phyloP scores from a whole-genome alignment of 495 filamentous ascomycete genomes.

The Diplogelasinospora grovesii region DNA sequence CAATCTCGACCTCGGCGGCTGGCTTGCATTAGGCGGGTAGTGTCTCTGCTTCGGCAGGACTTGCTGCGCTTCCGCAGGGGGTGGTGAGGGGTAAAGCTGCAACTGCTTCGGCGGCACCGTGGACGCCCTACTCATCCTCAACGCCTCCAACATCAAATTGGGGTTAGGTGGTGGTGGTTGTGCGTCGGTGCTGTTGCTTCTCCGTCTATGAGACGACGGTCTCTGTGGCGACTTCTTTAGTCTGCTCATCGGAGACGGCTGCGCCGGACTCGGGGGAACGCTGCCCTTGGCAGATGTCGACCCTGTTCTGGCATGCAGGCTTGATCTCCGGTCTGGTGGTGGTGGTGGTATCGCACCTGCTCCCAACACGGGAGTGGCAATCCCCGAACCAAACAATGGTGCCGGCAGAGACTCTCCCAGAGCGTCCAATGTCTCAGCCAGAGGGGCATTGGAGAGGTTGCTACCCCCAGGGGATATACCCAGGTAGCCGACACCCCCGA shows the following conservation, averaged over 20 bases:
- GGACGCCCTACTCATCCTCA: conserved; percentile 17
- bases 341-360: conserved; percentile 21
- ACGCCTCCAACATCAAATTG: conserved; percentile 6
- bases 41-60: conserved; percentile 30
- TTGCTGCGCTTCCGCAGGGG: conserved; percentile 9
- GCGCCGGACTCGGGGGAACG: conserved; percentile 13
- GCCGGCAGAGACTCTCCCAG: conserved; percentile 28
- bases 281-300: conserved; percentile 13
- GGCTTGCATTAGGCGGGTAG: conserved; percentile 40
- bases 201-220: conserved; percentile 15
- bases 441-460: conserved; percentile 13
- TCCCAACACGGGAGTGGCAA: conserved; percentile 10
- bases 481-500: conserved; percentile 29
- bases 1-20: conserved; percentile 27
- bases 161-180: conserved; percentile 5
- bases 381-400: conserved; percentile 21
- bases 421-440: conserved; percentile 33
- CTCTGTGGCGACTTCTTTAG: conserved; percentile 23
- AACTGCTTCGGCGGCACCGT: conserved; percentile 26
- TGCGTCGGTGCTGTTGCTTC: conserved; percentile 36
- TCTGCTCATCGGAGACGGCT: conserved; percentile 11
- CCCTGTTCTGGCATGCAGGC: conserved; percentile 32
- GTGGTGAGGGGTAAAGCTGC: conserved; percentile 15
- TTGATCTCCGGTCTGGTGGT: conserved; percentile 38
- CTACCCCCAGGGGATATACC: conserved; percentile 20